Percentiles rank a stretch among this genome's conserved stretches.
phyloP scores from a whole-genome alignment of 1,284 basidiomycete genomes.

The Naganishia sp. region DNA sequence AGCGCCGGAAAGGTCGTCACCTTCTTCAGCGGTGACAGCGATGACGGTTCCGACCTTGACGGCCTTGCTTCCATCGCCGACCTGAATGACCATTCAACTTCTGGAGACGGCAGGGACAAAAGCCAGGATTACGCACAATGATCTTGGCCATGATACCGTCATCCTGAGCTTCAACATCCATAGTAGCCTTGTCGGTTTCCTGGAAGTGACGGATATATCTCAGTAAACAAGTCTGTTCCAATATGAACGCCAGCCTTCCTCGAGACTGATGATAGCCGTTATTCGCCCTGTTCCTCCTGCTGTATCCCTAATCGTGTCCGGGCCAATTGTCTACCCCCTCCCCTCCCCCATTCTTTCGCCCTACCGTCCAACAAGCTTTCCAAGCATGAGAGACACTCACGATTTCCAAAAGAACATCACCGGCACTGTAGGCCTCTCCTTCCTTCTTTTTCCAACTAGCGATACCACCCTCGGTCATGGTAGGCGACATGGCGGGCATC shows the following conservation, averaged over 20 bases:
- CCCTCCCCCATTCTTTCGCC: too few species aligned
- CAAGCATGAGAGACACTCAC: conserved; percentile 57
- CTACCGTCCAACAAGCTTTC: too few species aligned
- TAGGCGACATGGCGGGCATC: conserved; percentile 99
- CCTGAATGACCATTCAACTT: conserved; percentile 55
- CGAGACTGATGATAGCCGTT: too few species aligned
- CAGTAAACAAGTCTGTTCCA: neutral
- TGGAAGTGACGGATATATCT: conserved; percentile 47
- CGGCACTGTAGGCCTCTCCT: conserved; percentile 82
- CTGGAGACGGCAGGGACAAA: neutral
- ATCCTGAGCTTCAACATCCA: conserved; percentile 98
- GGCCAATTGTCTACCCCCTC: too few species aligned
- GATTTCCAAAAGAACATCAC: conserved; percentile 79
- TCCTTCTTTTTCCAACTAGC: conserved; percentile 96
- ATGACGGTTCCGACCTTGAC: conserved; percentile 83
- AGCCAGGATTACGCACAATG: conserved; percentile 52
- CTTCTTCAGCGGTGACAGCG: conserved; percentile 88
- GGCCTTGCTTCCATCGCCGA: conserved; percentile 79
- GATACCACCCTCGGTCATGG: conserved; percentile 99
- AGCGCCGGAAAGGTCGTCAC: conserved; percentile 74
- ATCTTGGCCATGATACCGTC: conserved; percentile 94
- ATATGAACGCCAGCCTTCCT: too few species aligned
- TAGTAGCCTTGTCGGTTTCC: conserved; percentile 99
- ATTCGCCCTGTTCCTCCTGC: too few species aligned
- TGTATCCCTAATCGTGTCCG: too few species aligned